phyloP scores from a whole-genome alignment of 768 basidiomycete genomes.

The Gyrodon lividus region DNA sequence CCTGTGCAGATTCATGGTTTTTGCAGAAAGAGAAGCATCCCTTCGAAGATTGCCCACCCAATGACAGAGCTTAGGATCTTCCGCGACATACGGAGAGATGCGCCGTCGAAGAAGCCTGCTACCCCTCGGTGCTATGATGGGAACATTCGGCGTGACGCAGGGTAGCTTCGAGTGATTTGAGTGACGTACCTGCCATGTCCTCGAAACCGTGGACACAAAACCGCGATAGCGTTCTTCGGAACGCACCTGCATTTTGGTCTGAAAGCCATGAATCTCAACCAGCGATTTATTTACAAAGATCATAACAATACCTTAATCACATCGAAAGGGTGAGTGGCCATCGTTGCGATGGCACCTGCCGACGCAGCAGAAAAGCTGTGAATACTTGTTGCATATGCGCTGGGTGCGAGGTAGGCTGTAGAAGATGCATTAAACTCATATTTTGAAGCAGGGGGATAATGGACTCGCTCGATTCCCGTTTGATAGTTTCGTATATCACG shows the following conservation, averaged over 20 bases:
- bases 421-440: slow-evolving; percentile 6
- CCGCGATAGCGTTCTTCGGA: slow-evolving; percentile 73
- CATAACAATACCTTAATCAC: slow-evolving; percentile 73
- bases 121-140: slow-evolving; percentile 70
- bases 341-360: slow-evolving; percentile 81
- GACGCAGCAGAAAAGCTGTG: slow-evolving; percentile 71
- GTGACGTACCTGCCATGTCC: slow-evolving; percentile 65
- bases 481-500: slow-evolving; percentile 84
- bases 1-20: slow-evolving; percentile 14
- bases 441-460: background rate
- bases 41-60: slow-evolving; percentile 91
- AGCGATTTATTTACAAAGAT: background rate
- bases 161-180: background rate
- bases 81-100: slow-evolving; percentile 75
- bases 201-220: slow-evolving; percentile 57
- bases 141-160: background rate
- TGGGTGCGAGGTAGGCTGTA: slow-evolving; percentile 41
- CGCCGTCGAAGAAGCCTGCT: slow-evolving; percentile 82
- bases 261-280: background rate
- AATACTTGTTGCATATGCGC: slow-evolving; percentile 48
- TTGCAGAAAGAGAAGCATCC: slow-evolving; percentile 60
- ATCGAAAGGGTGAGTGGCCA: slow-evolving; percentile 90
- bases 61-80: slow-evolving; percentile 90
- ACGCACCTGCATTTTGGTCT: slow-evolving; percentile 95
- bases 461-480: slow-evolving; percentile 62